phyloP scores from a whole-genome alignment of 2,329 filamentous ascomycete genomes.

The Akanthomyces dipterigenus region DNA sequence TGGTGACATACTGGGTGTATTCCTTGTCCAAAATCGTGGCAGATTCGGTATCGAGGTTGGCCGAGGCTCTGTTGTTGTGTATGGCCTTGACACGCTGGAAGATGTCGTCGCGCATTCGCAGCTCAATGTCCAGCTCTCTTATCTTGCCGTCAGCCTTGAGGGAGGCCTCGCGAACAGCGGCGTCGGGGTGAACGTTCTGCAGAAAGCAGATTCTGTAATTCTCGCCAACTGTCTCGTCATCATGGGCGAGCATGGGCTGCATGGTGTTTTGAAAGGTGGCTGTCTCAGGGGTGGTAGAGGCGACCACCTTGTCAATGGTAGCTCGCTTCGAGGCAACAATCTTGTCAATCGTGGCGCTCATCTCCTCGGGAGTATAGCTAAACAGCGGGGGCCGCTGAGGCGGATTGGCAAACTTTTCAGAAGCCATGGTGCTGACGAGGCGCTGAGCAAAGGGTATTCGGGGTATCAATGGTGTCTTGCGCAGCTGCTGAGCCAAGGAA shows the following conservation, averaged over 20 bases:
- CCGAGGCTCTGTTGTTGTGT: slow-evolving; percentile 44
- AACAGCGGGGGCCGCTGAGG: slow-evolving; percentile 75
- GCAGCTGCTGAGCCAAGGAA: slow-evolving; percentile 50
- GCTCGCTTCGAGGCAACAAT: slow-evolving; percentile 57
- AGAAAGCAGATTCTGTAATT: slow-evolving; percentile 70
- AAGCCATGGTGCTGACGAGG: slow-evolving; percentile 54
- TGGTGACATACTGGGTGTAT: slow-evolving; percentile 68
- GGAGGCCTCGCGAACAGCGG: slow-evolving; percentile 64
- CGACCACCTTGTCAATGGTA: slow-evolving; percentile 61
- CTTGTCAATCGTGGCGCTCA: slow-evolving; percentile 60
- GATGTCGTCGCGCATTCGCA: slow-evolving; percentile 74
- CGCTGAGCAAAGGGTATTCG: slow-evolving; percentile 23
- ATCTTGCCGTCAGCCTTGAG: slow-evolving; percentile 70
- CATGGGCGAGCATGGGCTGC: slow-evolving; percentile 64
- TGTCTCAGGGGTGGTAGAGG: slow-evolving; percentile 46
- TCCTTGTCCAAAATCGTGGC: slow-evolving; percentile 70
- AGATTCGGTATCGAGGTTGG: slow-evolving; percentile 59
- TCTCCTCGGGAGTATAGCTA: slow-evolving; percentile 62
- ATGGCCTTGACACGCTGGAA: slow-evolving; percentile 59
- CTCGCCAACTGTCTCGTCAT: slow-evolving; percentile 56
- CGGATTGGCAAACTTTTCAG: slow-evolving; percentile 61
- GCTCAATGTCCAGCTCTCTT: slow-evolving; percentile 72
- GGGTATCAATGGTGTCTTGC: slow-evolving; percentile 27
- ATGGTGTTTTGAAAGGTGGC: slow-evolving; percentile 50
- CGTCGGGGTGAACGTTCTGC: slow-evolving; percentile 66